Conservation (phyloP, 2,329 filamentous ascomycete species). For the Trichoderma polysporum region DNA sequence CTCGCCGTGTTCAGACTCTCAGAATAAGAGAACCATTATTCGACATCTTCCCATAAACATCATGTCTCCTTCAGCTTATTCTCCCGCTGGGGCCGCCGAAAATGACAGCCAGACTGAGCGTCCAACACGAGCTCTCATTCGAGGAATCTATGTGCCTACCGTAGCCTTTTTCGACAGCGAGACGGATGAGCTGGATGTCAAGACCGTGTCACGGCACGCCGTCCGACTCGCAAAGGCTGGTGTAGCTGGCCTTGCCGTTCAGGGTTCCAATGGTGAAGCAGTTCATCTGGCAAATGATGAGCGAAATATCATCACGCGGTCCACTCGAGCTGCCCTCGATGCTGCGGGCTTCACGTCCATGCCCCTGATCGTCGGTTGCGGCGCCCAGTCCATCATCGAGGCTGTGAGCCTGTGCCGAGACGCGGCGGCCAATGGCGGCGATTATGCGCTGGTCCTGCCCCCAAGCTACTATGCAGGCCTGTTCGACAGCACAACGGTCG, state of each 20-base stretch:
- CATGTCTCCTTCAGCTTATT: constrained; percentile 21
- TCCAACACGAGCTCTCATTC: constrained; percentile 39
- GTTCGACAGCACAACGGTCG: constrained; percentile 59
- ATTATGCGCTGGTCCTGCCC: constrained; percentile 73
- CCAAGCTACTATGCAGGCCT: constrained; percentile 73
- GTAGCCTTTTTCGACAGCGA: constrained; percentile 68
- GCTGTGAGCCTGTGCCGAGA: constrained; percentile 68
- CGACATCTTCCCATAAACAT: background rate
- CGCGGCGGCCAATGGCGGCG: constrained; percentile 66
- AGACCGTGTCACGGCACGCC: constrained; percentile 59
- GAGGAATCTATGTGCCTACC: constrained; percentile 70
- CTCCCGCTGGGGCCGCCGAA: constrained; percentile 21
- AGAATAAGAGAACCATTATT: background rate
- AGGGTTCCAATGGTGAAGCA: constrained; percentile 81
- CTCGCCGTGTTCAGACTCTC: background rate
- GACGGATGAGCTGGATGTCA: constrained; percentile 65
- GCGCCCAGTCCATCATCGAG: constrained; percentile 71
- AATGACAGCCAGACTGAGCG: constrained; percentile 9
- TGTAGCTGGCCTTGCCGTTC: constrained; percentile 71
- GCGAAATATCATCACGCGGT: constrained; percentile 64
- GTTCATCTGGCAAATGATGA: constrained; percentile 73
- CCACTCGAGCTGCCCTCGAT: constrained; percentile 69
- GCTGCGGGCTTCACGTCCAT: constrained; percentile 60
- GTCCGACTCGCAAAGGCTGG: constrained; percentile 72
- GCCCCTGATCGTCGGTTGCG: constrained; percentile 75